phyloP scores from a whole-genome alignment of 2,329 filamentous ascomycete species.

The Fusarium sp. region DNA sequence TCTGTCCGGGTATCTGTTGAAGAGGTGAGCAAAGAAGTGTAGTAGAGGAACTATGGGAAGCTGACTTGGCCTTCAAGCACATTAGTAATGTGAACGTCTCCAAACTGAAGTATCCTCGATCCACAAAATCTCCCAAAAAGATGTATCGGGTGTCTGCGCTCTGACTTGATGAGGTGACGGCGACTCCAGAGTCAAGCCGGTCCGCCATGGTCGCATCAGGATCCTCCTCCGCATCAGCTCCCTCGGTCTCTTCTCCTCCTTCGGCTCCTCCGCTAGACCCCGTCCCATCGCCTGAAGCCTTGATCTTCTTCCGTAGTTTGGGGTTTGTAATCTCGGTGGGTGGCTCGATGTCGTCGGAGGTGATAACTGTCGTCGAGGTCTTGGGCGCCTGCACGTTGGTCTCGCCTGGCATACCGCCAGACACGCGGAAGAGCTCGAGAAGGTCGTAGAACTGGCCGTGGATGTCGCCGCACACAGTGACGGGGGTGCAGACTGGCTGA shows the following conservation, averaged over 20 bases:
- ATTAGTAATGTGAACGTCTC: constrained; percentile 98
- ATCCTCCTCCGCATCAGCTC: constrained; percentile 63
- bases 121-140: constrained; percentile 91
- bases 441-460: constrained; percentile 99
- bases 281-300: constrained; percentile 56
- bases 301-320: constrained; percentile 89
- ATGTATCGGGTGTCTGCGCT: constrained; percentile 72
- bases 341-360: constrained; percentile 92
- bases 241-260: no score
- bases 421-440: constrained; percentile 95
- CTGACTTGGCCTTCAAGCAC: constrained; percentile 85
- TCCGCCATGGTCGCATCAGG: constrained; percentile 50
- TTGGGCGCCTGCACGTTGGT: constrained; percentile 78
- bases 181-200: constrained; percentile 55
- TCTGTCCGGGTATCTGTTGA: constrained; percentile 86
- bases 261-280: constrained; percentile 62
- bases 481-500: constrained; percentile 95
- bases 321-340: constrained; percentile 91
- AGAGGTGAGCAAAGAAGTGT: constrained; percentile 39
- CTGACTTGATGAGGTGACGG: constrained; percentile 57
- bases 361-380: constrained; percentile 82
- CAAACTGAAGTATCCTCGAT: constrained; percentile 96
- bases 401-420: constrained; percentile 95
- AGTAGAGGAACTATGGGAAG: background rate
- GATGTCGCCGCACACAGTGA: constrained; percentile 98